Evolutionary conservation across 2,329 filamentous ascomycete species (phyloP), one percentile per base, ranked within the genome.

Genomic region (Aspergillus unguis): DNA sequence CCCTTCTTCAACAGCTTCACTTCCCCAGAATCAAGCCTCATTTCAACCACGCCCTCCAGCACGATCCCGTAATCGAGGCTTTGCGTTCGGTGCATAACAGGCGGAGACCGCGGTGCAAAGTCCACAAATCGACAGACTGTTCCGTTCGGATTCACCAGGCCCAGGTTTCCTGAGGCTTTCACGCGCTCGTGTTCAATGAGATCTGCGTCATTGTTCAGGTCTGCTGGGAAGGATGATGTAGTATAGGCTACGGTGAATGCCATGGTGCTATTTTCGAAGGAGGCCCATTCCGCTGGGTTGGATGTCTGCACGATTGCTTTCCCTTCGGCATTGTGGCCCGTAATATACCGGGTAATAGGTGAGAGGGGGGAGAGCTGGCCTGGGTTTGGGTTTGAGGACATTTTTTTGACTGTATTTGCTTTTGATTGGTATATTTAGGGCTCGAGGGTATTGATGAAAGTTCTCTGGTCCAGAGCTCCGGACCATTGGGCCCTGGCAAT

Each of bases 1-100:
- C 81, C 81, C 8, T 73, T 68, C 43, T 69, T 67, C 73, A 84
- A 69, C 26, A 70, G 52, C 41, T 71, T 70, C 44, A 63, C 70
- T 51, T 77, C 78, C 1, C 80, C 80, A n/a, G 75, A 75, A 53
- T 81, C 80, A 4, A 83, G 65, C 3, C 76, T 50, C 65, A 82
- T 70, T 54, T 80, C 78, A 28, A 83, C 62, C 58, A 74, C 71
- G 1, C 81, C 81, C 58, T 83, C 80, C 5, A 83, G 59, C 2
- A 83, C 73, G 48, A 82, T 71, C 2, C 79, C 80, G 56, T 78
- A 83, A 59, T 83, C 80, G 2, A 83, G 65, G 36, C 73, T 78
- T 58, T 78, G 72, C 0, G 80, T 82, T 9, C 80, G 74, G 57
- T 83, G 81, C 72, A 81, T 78, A 17, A 75, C 64, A 23, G 70